A percentile compares a stretch with the other conserved stretches of the same genome.
phyloP scores from a whole-genome alignment of 2,329 filamentous ascomycete genomes.

The Aspergillus fumigatiaffinis region DNA sequence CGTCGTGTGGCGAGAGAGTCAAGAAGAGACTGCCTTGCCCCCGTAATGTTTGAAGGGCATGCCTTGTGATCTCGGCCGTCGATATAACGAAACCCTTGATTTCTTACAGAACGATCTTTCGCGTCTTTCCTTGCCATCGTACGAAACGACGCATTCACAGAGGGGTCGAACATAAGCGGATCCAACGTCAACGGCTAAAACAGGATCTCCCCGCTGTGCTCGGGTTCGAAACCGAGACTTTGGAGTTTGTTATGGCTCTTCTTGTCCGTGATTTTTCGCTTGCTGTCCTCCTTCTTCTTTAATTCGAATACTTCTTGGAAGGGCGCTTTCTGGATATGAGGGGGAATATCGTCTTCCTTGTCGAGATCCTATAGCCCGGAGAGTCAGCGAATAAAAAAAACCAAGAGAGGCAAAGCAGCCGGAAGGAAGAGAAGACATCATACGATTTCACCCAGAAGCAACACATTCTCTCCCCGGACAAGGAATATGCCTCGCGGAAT shows the following conservation, averaged over 20 bases:
- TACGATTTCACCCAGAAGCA: conserved; percentile 85
- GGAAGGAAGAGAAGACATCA: conserved; percentile 12
- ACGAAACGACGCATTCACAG: not conserved
- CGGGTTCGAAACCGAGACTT: conserved; percentile 80
- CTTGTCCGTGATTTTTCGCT: conserved; percentile 71
- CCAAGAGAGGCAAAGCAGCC: not conserved
- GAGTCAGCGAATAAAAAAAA: not conserved
- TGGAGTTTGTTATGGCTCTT: conserved; percentile 65
- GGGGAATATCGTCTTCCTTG: conserved; percentile 81
- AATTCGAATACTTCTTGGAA: conserved; percentile 67
- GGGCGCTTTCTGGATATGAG: conserved; percentile 63
- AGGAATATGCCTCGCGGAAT: conserved; percentile 82
- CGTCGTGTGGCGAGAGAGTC: not conserved
- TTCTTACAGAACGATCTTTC: not conserved
- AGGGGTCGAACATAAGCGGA: conserved; percentile 4
- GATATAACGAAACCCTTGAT: not conserved
- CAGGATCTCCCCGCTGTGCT: conserved; percentile 72
- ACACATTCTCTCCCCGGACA: conserved; percentile 94
- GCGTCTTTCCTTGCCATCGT: not conserved
- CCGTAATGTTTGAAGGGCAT: not conserved
- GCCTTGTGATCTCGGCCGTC: not conserved
- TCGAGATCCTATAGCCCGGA: conserved; percentile 68
- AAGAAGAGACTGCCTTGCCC: not conserved
- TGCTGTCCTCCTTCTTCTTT: conserved; percentile 66
- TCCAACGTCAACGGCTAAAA: conserved; percentile 47